Conservation (phyloP, 805 yeast species). For the Torulaspora quercuum region DNA sequence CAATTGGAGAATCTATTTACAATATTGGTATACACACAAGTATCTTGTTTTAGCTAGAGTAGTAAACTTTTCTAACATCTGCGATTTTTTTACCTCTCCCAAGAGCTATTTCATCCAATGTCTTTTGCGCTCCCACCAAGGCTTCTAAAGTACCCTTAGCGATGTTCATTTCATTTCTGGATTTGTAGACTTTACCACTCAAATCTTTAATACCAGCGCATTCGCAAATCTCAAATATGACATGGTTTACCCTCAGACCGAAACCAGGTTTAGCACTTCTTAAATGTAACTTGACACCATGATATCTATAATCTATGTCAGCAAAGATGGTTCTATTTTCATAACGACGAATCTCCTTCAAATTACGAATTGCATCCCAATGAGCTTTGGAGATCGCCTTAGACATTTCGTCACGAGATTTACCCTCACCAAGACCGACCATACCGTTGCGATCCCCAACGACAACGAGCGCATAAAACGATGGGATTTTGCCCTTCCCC, state of each 20-base stretch:
- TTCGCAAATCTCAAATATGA: slow-evolving; percentile 85
- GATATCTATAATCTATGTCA: slow-evolving; percentile 75
- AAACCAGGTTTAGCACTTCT: slow-evolving; percentile 90
- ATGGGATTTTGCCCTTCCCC: slow-evolving; percentile 82
- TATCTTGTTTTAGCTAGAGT: slow-evolving; percentile 42
- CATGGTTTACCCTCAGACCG: slow-evolving; percentile 88
- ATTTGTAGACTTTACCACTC: slow-evolving; percentile 85
- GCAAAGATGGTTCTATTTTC: slow-evolving; percentile 91
- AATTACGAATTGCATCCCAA: slow-evolving; percentile 89
- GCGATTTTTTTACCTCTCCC: slow-evolving; percentile 93
- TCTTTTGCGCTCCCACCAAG: slow-evolving; percentile 62
- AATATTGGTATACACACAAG: slow-evolving; percentile 3
- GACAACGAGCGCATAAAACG: slow-evolving; percentile 77
- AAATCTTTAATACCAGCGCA: slow-evolving; percentile 92
- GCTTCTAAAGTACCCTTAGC: slow-evolving; percentile 89
- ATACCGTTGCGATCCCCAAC: slow-evolving; percentile 93
- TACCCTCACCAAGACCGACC: slow-evolving; percentile 94
- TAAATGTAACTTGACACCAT: slow-evolving; percentile 77
- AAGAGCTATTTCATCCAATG: slow-evolving; percentile 82
- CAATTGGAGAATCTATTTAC: slow-evolving; percentile 10
- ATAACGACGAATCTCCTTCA: slow-evolving; percentile 76
- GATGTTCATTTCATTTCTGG: slow-evolving; percentile 93
- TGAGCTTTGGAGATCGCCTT: slow-evolving; percentile 79
- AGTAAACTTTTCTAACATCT: slow-evolving; percentile 87
- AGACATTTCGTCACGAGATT: slow-evolving; percentile 71